phyloP scores from a whole-genome alignment of 805 yeast species.

The Saccharomycopsis sp. region DNA sequence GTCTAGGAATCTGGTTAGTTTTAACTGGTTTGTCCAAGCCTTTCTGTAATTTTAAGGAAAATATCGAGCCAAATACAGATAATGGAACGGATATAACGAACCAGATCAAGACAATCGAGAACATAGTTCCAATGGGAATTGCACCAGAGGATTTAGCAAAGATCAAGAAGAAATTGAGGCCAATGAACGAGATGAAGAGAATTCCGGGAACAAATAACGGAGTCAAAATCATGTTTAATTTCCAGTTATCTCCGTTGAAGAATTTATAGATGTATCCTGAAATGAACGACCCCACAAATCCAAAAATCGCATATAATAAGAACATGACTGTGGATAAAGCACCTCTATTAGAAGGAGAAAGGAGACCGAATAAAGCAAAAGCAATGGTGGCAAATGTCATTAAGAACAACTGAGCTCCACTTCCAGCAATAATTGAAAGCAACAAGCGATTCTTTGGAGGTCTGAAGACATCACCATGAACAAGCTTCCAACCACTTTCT shows the following conservation, averaged over 20 bases:
- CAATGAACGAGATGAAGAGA: constrained; percentile 55
- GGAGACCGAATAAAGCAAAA: constrained; percentile 81
- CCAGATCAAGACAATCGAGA: constrained; percentile 80
- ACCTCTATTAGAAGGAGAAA: constrained; percentile 94
- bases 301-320: constrained; percentile 71
- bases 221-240: constrained; percentile 71
- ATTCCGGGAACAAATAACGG: constrained; percentile 83
- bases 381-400: constrained; percentile 68
- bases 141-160: constrained; percentile 85
- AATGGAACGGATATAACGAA: constrained; percentile 78
- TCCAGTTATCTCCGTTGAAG: constrained; percentile 91
- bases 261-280: constrained; percentile 81
- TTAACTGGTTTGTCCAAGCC: constrained; percentile 67
- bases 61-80: constrained; percentile 73
- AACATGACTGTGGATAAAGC: constrained; percentile 87
- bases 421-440: constrained; percentile 76
- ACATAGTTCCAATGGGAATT: constrained; percentile 84
- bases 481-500: constrained; percentile 95
- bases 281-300: constrained; percentile 79
- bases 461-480: constrained; percentile 93
- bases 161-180: constrained; percentile 77
- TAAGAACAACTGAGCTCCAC: constrained; percentile 77
- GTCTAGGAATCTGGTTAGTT: constrained; percentile 94
- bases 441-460: constrained; percentile 66
- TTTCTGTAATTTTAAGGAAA: constrained; percentile 54